These are phyloP conservation scores for Mycena albidolilacea DNA, from an alignment of 768 basidiomycete genomes.

Conservation along the genomic window DNA sequence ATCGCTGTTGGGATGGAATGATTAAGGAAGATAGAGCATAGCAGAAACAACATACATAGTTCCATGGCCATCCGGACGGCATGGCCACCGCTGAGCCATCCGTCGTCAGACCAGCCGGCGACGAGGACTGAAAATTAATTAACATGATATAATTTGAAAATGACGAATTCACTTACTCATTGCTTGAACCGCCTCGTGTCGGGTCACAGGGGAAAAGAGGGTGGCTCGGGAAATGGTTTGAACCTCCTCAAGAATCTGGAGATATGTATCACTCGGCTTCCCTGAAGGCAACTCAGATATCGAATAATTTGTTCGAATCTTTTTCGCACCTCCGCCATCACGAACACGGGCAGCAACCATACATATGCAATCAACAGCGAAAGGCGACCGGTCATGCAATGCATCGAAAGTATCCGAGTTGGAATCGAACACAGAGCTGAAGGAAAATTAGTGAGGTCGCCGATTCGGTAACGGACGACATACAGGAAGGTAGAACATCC, in stretches of 20 bases:
- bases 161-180: constrained; percentile 78
- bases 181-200: constrained; percentile 92
- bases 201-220: constrained; percentile 87
- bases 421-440: constrained; percentile 85
- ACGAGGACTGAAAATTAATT: constrained; percentile 75
- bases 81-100: constrained; percentile 96
- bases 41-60: constrained; percentile 69
- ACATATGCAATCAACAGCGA: constrained; percentile 93
- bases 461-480: constrained; percentile 43
- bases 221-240: constrained; percentile 88
- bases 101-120: constrained; percentile 95
- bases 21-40: not conserved
- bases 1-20: constrained; percentile 65
- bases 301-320: not conserved
- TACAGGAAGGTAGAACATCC: constrained; percentile 92
- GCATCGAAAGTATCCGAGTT: constrained; percentile 88
- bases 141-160: not conserved
- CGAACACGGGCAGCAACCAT: constrained; percentile 94
- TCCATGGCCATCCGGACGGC: constrained; percentile 99
- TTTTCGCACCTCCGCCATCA: constrained; percentile 84
- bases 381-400: constrained; percentile 91
- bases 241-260: constrained; percentile 85
- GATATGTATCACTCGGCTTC: constrained; percentile 80
- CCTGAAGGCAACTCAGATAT: constrained; percentile 57
- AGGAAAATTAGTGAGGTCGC: constrained; percentile 10